A percentile compares a stretch with the other conserved stretches of the same genome.
These are phyloP conservation scores for Biscutella auriculata DNA, from an alignment of 441 rosid species.

Conservation along the genomic window DNA sequence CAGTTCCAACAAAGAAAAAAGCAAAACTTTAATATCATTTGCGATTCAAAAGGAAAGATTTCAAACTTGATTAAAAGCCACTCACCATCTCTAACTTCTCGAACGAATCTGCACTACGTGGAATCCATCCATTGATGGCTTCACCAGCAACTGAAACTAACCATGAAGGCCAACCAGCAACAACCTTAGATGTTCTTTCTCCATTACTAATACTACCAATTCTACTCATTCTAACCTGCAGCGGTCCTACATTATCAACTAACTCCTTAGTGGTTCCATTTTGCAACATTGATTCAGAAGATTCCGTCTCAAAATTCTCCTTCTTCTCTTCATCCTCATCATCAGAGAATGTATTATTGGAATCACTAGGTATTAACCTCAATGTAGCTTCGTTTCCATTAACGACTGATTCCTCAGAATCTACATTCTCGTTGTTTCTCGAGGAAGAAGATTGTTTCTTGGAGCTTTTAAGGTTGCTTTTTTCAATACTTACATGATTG, in stretches of 20 bases:
- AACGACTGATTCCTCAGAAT: slow-evolving; percentile 27
- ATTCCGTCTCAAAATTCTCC: slow-evolving; percentile 7
- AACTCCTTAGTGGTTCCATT: slow-evolving; percentile 18
- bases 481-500: slow-evolving; percentile 21
- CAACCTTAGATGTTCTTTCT: slow-evolving; percentile 56
- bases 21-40: no score
- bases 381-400: slow-evolving; percentile 36
- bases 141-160: slow-evolving; percentile 78
- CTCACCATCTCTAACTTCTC: slow-evolving; percentile 83
- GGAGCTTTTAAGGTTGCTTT: slow-evolving; percentile 21
- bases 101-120: slow-evolving; percentile 77
- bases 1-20: no score
- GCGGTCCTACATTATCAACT: slow-evolving; percentile 16
- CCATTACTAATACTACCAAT: slow-evolving; percentile 39
- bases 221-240: slow-evolving; percentile 29
- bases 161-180: slow-evolving; percentile 98
- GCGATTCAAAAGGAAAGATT: no score
- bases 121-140: slow-evolving; percentile 88
- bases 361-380: slow-evolving; percentile 35
- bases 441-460: slow-evolving; percentile 32
- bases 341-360: slow-evolving; percentile 24
- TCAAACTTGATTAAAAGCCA: no score
- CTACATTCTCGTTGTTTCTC: no score
- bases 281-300: slow-evolving; percentile 20
- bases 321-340: slow-evolving; percentile 28